These are phyloP conservation scores for Myxozyma nipponensis DNA, from an alignment of 805 yeast genomes.

Conservation along the genomic window DNA sequence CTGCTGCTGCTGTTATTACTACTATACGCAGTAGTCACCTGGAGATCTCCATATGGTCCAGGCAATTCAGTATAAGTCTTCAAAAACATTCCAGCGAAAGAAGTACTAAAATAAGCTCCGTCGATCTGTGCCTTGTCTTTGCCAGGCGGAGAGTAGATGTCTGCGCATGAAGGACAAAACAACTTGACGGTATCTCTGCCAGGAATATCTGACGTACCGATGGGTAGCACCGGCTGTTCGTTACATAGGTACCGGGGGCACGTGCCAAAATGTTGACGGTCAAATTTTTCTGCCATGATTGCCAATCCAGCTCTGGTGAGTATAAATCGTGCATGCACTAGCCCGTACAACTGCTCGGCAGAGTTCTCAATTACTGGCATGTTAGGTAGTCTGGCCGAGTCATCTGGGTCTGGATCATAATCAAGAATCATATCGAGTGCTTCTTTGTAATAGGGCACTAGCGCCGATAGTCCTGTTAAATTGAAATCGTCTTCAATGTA, in stretches of 20 bases:
- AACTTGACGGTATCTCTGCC: slow-evolving; percentile 89
- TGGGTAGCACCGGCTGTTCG: slow-evolving; percentile 84
- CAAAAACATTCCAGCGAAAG: slow-evolving; percentile 88
- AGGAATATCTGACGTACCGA: slow-evolving; percentile 85
- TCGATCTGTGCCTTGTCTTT: slow-evolving; percentile 85
- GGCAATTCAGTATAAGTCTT: slow-evolving; percentile 83
- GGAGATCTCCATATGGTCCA: slow-evolving; percentile 22
- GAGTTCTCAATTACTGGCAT: slow-evolving; percentile 78
- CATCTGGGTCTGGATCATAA: slow-evolving; percentile 54
- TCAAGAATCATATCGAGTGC: slow-evolving; percentile 89
- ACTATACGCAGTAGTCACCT: not conserved
- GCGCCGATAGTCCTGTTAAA: slow-evolving; percentile 77
- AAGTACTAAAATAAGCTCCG: slow-evolving; percentile 96
- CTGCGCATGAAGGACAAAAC: slow-evolving; percentile 93
- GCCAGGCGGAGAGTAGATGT: slow-evolving; percentile 80
- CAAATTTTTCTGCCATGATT: slow-evolving; percentile 84
- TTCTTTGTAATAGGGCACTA: slow-evolving; percentile 87
- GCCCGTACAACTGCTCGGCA: slow-evolving; percentile 88
- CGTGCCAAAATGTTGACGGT: slow-evolving; percentile 79
- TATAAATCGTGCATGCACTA: slow-evolving; percentile 89
- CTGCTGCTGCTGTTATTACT: not conserved
- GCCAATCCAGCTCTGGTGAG: slow-evolving; percentile 85
- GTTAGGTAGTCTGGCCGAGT: slow-evolving; percentile 56
- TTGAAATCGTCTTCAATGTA: slow-evolving; percentile 97
- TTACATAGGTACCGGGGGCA: slow-evolving; percentile 90